A percentile compares a stretch with the other conserved stretches of the same genome.
Evolutionary conservation across 345 rosid genomes (phyloP).

Genomic region (Hevea brasiliensis): DNA sequence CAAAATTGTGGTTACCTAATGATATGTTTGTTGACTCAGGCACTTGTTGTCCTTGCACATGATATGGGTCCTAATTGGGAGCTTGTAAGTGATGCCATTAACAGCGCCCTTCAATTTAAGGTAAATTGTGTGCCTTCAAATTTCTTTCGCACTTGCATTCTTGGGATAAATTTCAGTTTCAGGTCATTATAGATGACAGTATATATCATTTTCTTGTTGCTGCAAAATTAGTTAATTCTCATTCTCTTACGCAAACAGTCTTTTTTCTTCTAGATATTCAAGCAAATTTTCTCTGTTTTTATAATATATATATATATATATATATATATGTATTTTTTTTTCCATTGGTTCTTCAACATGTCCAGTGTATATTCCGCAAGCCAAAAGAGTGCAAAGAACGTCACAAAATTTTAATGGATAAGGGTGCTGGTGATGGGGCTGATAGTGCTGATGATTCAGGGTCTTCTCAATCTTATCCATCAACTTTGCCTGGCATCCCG

Average conservation of each 20-base stretch:
- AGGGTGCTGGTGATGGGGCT: constrained; percentile 84
- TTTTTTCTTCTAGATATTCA: constrained; percentile 9
- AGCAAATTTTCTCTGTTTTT: background rate
- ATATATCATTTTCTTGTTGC: background rate
- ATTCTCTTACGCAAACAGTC: too few relatives aligned
- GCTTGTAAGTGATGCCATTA: constrained; percentile 96
- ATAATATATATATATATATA: too few relatives aligned
- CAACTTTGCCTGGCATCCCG: constrained; percentile 99
- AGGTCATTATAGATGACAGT: background rate
- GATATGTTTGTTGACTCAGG: constrained; percentile 43
- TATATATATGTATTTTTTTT: too few relatives aligned
- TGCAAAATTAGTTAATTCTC: background rate
- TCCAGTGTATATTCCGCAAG: constrained; percentile 86
- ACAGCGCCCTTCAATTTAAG: constrained; percentile 85
- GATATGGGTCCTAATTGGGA: constrained; percentile 99
- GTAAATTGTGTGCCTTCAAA: constrained; percentile 36
- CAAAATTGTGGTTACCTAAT: constrained; percentile 20
- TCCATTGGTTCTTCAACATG: constrained; percentile 12
- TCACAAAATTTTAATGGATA: constrained; percentile 88
- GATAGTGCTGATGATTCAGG: constrained; percentile 99
- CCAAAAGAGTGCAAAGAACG: constrained; percentile 97
- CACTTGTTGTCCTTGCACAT: constrained; percentile 97
- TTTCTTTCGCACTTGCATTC: background rate
- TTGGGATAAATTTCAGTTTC: constrained; percentile 12
- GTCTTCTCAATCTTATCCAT: constrained; percentile 95